These are phyloP conservation scores for Globisporangium heterothallicum DNA, from an alignment of 352 stramenopile species.

Conservation along the genomic window DNA sequence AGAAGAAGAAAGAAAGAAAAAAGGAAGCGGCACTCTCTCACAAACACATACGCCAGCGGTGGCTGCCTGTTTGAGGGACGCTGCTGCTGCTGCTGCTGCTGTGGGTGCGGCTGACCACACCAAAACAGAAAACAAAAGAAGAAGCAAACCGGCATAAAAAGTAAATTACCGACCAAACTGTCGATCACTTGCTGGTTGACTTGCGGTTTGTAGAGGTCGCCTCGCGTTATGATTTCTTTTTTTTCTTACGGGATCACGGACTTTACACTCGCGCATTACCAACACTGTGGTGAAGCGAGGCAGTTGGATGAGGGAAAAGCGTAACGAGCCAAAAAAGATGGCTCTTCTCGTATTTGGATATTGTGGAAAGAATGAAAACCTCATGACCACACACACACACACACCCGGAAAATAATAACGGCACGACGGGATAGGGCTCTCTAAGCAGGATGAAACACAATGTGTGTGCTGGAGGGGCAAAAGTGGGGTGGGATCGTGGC, in stretches of 20 bases:
- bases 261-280: neutral
- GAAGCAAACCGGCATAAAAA: too few species aligned
- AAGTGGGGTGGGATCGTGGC: too few species aligned
- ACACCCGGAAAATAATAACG: too few species aligned
- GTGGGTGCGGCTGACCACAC: too few species aligned
- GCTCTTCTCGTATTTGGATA: too few species aligned
- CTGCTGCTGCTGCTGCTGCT: neutral
- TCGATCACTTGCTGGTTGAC: neutral
- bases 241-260: neutral
- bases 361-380: too few species aligned
- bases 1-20: neutral
- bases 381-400: too few species aligned
- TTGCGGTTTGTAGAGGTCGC: neutral
- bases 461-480: too few species aligned
- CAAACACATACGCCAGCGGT: neutral
- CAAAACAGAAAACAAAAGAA: neutral
- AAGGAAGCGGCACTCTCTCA: neutral
- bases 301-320: conserved; percentile 1
- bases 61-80: neutral
- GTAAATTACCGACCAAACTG: neutral
- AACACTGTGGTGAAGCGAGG: neutral
- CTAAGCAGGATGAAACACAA: too few species aligned
- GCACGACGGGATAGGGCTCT: too few species aligned
- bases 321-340: conserved; percentile 1
- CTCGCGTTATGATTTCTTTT: too few species aligned